Evolutionary conservation across 805 yeast species (phyloP), one percentile per base, ranked within the genome.

Genomic region (Zygotorulaspora sp.): DNA sequence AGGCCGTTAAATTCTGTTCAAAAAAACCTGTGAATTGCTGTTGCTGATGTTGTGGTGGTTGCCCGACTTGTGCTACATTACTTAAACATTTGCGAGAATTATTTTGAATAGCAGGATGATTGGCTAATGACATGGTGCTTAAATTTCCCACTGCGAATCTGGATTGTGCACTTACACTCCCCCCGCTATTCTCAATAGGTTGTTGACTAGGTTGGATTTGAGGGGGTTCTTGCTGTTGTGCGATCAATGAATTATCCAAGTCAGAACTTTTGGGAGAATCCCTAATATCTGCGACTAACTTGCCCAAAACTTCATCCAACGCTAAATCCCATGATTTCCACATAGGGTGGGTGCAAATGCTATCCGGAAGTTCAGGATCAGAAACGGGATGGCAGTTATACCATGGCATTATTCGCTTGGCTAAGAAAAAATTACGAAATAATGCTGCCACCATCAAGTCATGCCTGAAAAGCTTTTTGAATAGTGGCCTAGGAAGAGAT

Each of bases 291-390:
- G 73, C 74, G 36, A 83, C 70, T 28, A 83, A 61, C 52, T 83
- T 88, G 2, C 85, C 77, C 30, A 92, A 66, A 3, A 94, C 94
- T 56, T 92, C 97, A 58, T 92, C 97, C 27, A 92, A 81, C 0
- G 98, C 97, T 45, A 92, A 68, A 56, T 92, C 97, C 97, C 98
- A 92, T 0, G 96, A 81, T 42, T 87, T 92, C 98, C 98, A 92
- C 85, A 92, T 80, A 4, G 94, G 78, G 57, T 92, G 97, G 44
- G 76, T 74, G 32, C 84, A 78, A 5, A 80, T 75, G 10, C 78
- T 67, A 38, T 87, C 92, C 0, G 98, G 97, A 25, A 92, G 66
- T 7, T 84, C 87, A 1, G 98, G 98, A 46, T 87, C 94, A 12
- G 96, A 86, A 2, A 89, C 78, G 1, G 98, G 97, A 55, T 88